Percentiles rank a stretch among this genome's conserved stretches.
phyloP scores from a whole-genome alignment of 495 filamentous ascomycete genomes.

The Penicillium angulare region DNA sequence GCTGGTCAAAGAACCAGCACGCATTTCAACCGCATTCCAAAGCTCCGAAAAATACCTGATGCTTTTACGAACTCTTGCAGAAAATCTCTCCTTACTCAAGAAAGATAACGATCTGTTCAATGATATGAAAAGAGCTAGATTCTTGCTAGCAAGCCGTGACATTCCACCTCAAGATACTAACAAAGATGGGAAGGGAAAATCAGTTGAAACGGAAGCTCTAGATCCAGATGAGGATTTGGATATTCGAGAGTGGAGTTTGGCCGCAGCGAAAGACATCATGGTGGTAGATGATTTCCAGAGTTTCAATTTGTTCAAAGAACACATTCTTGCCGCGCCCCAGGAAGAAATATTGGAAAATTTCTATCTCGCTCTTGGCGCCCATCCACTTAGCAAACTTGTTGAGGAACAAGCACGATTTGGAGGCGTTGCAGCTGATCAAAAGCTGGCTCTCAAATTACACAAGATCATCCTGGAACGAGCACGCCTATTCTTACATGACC shows the following conservation, averaged over 20 bases:
- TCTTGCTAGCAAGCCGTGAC: conserved; percentile 78
- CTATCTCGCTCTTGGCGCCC: conserved; percentile 58
- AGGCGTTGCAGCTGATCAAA: conserved; percentile 50
- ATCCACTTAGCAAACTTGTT: conserved; percentile 42
- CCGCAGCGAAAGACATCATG: conserved; percentile 65
- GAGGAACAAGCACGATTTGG: conserved; percentile 52
- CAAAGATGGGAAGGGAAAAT: conserved; percentile 21
- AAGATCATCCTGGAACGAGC: conserved; percentile 81
- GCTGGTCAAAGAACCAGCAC: conserved; percentile 73
- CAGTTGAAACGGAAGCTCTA: conserved; percentile 39
- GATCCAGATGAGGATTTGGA: conserved; percentile 67
- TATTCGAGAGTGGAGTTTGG: conserved; percentile 75
- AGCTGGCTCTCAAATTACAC: conserved; percentile 55
- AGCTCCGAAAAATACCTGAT: conserved; percentile 81
- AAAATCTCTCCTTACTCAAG: conserved; percentile 64
- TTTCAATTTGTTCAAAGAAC: conserved; percentile 78
- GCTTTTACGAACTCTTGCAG: conserved; percentile 73
- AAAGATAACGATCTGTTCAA: conserved; percentile 73
- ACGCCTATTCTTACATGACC: conserved; percentile 83
- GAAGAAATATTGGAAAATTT: conserved; percentile 84
- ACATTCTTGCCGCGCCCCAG: conserved; percentile 78
- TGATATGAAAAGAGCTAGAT: conserved; percentile 71
- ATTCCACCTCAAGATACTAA: conserved; percentile 44
- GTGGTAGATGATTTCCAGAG: conserved; percentile 84
- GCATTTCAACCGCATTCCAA: conserved; percentile 72